Conservation (phyloP, 352 stramenopile genomes). For the Phytophthora constricta region DNA sequence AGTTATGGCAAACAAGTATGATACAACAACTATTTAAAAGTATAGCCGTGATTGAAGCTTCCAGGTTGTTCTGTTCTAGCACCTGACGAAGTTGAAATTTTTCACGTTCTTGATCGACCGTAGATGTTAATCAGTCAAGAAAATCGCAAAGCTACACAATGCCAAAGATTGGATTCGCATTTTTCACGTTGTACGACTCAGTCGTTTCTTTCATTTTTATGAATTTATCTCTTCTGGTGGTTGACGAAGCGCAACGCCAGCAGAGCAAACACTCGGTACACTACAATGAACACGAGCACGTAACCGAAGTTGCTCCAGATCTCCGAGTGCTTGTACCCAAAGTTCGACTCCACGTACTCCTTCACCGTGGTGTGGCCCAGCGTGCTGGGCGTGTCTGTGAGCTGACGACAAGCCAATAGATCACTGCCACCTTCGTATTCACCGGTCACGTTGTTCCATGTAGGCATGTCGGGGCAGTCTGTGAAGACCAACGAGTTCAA, state of each 20-base stretch:
- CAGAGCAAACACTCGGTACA: conserved; percentile 37
- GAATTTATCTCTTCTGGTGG: conserved; percentile 47
- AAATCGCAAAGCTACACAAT: neutral
- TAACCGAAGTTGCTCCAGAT: conserved; percentile 38
- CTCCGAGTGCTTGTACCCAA: conserved; percentile 42
- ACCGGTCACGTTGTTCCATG: conserved; percentile 21
- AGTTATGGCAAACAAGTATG: neutral
- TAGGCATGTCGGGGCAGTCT: conserved; percentile 33
- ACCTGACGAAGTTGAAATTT: neutral
- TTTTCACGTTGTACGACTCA: neutral
- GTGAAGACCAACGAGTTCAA: conserved; percentile 41
- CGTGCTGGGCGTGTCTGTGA: conserved; percentile 20
- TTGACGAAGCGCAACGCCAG: conserved; percentile 51
- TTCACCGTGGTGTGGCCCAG: conserved; percentile 28
- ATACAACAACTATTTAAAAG: neutral
- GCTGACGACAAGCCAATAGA: conserved; percentile 19
- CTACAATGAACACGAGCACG: conserved; percentile 33
- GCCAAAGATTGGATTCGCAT: too few species aligned
- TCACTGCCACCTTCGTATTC: conserved; percentile 24
- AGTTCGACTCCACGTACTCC: conserved; percentile 31
- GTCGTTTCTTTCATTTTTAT: neutral
- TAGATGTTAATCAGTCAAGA: neutral
- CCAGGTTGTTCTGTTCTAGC: neutral
- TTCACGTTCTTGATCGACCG: neutral
- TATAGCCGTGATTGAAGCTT: neutral